phyloP scores from a whole-genome alignment of 495 filamentous ascomycete genomes.

The Neurospora sp. region DNA sequence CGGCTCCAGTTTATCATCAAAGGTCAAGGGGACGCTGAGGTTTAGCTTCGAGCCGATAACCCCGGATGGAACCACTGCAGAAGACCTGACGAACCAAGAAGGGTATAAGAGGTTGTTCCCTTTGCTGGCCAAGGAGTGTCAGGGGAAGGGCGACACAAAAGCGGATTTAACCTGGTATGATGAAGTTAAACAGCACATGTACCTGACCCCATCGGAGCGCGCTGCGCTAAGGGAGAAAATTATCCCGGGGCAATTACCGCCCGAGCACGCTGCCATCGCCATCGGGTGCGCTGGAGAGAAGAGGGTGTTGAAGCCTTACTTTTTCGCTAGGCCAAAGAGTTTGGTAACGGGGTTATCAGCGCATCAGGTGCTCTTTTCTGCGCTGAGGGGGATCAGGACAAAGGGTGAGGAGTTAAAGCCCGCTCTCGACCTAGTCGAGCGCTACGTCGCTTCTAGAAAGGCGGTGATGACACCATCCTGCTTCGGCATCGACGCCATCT shows the following conservation, averaged over 20 bases:
- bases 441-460: neutral
- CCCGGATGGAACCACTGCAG: rapidly evolving
- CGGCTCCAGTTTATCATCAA: neutral
- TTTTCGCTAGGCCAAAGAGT: neutral
- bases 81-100: neutral
- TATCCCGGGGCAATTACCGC: neutral
- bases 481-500: neutral
- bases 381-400: rapidly evolving
- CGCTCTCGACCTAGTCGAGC: neutral
- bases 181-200: neutral
- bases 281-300: neutral
- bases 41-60: neutral
- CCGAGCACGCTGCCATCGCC: neutral
- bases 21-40: neutral
- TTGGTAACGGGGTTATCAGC: neutral
- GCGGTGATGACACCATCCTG: neutral
- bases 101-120: neutral
- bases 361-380: neutral
- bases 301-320: neutral
- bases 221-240: rapidly evolving
- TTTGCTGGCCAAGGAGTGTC: neutral
- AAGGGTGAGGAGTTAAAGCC: rapidly evolving
- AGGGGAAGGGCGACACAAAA: neutral
- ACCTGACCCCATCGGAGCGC: neutral
- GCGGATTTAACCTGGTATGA: neutral